Evolutionary conservation across 768 basidiomycete genomes (phyloP).

Genomic region (Mycena crocata): DNA sequence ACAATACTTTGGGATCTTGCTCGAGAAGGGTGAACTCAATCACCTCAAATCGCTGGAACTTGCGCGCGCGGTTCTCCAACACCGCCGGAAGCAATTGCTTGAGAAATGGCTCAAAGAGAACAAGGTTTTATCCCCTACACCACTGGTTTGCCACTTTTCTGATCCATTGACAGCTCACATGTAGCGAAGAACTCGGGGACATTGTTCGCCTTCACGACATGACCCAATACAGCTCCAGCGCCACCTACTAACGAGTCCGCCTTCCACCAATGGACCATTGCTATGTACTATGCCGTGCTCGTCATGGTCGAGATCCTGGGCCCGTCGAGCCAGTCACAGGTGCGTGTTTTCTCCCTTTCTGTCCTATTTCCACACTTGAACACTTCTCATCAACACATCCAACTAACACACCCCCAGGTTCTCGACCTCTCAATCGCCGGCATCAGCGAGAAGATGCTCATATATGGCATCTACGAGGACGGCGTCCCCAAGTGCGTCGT

Average conservation of each 20-base stretch:
- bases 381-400: too few species aligned
- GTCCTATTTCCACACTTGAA: too few species aligned
- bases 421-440: conserved; percentile 52
- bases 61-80: conserved; percentile 94
- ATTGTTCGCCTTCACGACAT: conserved; percentile 95
- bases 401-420: too few species aligned
- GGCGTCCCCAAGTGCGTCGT: too few species aligned
- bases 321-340: too few species aligned
- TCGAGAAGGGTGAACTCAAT: conserved; percentile 98
- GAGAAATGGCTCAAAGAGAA: conserved; percentile 99
- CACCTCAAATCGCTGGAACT: conserved; percentile 96
- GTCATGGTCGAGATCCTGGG: too few species aligned
- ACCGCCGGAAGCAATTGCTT: conserved; percentile 94
- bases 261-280: too few species aligned
- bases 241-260: too few species aligned
- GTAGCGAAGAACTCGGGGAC: conserved; percentile 98
- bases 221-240: conserved; percentile 97
- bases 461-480: too few species aligned
- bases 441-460: too few species aligned
- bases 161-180: conserved; percentile 78
- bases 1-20: conserved; percentile 98
- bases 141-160: conserved; percentile 7
- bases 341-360: too few species aligned
- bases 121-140: conserved; percentile 69
- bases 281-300: conserved; percentile 99